Percentiles rank a stretch among this genome's conserved stretches.
These are phyloP conservation scores for Cyclotella choctawhatcheeana DNA, from an alignment of 108 stramenopile species.

Conservation along the genomic window DNA sequence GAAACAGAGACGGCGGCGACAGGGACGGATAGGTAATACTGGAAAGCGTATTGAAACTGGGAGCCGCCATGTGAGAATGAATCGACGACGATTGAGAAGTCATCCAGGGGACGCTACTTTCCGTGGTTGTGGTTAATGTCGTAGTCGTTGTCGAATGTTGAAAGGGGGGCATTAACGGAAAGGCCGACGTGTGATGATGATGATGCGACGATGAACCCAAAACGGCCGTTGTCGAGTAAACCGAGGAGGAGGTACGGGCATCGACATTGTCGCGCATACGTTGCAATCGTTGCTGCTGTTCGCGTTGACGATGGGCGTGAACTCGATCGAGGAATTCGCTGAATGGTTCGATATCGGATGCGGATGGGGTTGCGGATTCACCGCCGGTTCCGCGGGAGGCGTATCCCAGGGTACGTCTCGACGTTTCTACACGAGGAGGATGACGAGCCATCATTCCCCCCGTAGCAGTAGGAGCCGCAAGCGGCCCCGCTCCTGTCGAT, in stretches of 20 bases:
- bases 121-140: neutral
- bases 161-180: too few relatives aligned
- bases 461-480: neutral
- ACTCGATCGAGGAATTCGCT: constrained; percentile 2
- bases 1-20: neutral
- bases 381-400: neutral
- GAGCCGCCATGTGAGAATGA: neutral
- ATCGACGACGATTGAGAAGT: neutral
- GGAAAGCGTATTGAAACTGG: neutral
- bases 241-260: neutral
- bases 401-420: neutral
- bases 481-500: neutral
- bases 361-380: neutral
- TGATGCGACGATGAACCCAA: neutral
- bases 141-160: neutral
- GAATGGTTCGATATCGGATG: neutral
- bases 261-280: neutral
- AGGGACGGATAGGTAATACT: neutral
- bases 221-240: neutral
- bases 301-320: constrained; percentile 9
- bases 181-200: too few relatives aligned
- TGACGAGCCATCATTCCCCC: neutral
- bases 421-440: neutral
- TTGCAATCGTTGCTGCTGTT: constrained; percentile 1
- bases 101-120: neutral